These are phyloP conservation scores for Kuraishia molischiana DNA, from an alignment of 805 yeast genomes.

Conservation along the genomic window DNA sequence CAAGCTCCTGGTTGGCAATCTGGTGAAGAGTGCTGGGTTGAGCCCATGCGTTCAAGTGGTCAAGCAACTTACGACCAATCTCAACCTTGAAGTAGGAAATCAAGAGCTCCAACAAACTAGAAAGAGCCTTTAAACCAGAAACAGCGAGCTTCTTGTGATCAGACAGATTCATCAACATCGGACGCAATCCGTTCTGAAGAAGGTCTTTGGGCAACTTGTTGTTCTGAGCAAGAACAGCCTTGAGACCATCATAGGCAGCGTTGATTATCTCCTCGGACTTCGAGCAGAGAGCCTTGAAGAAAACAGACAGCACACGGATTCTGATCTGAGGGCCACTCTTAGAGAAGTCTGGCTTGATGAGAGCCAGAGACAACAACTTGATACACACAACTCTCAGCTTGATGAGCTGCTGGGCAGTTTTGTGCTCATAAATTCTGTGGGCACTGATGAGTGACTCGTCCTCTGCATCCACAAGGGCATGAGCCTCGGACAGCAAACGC, in stretches of 20 bases:
- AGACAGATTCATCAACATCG: slow-evolving; percentile 89
- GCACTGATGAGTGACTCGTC: slow-evolving; percentile 90
- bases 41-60: slow-evolving; percentile 95
- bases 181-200: slow-evolving; percentile 89
- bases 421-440: slow-evolving; percentile 74
- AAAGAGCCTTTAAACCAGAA: slow-evolving; percentile 84
- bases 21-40: slow-evolving; percentile 69
- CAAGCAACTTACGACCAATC: slow-evolving; percentile 85
- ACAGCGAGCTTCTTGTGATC: slow-evolving; percentile 89
- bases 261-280: slow-evolving; percentile 80
- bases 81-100: slow-evolving; percentile 95
- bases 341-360: slow-evolving; percentile 77
- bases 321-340: slow-evolving; percentile 57
- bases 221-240: slow-evolving; percentile 74
- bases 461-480: slow-evolving; percentile 94
- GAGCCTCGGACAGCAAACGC: slow-evolving; percentile 77
- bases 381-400: slow-evolving; percentile 88
- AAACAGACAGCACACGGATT: slow-evolving; percentile 81
- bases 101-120: slow-evolving; percentile 73
- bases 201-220: slow-evolving; percentile 88
- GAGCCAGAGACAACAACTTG: slow-evolving; percentile 67
- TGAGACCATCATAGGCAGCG: slow-evolving; percentile 87
- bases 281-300: slow-evolving; percentile 86
- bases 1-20: slow-evolving; percentile 72
- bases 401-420: slow-evolving; percentile 81